These are phyloP conservation scores for Parathielavia appendiculata DNA, from an alignment of 495 filamentous ascomycete genomes.

Conservation along the genomic window DNA sequence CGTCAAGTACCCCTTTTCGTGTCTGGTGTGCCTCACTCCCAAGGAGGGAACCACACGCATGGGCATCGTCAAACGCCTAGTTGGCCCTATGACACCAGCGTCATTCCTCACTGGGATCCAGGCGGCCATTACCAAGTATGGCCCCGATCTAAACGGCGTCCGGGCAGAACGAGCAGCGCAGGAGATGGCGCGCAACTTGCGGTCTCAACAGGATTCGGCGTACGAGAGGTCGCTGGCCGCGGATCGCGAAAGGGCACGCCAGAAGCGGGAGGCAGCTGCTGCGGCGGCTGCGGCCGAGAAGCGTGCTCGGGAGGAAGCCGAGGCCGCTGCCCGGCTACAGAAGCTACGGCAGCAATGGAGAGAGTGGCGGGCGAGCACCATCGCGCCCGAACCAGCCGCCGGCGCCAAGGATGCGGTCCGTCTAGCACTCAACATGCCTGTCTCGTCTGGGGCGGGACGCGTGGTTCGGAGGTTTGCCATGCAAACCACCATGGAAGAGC, in stretches of 20 bases:
- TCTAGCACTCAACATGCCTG: slow-evolving; percentile 72
- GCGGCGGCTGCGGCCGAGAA: slow-evolving; percentile 55
- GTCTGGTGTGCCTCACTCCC: slow-evolving; percentile 77
- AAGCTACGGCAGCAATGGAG: slow-evolving; percentile 66
- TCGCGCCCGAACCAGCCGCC: slow-evolving; percentile 62
- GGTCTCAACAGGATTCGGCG: slow-evolving; percentile 80
- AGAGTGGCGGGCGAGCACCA: slow-evolving; percentile 65
- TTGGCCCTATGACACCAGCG: slow-evolving; percentile 59
- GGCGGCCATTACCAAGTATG: slow-evolving; percentile 62
- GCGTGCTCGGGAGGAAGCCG: slow-evolving; percentile 53
- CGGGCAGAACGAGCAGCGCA: slow-evolving; percentile 68
- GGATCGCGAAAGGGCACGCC: slow-evolving; percentile 75
- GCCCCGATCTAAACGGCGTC: slow-evolving; percentile 60
- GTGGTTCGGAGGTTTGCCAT: slow-evolving; percentile 68
- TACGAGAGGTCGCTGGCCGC: slow-evolving; percentile 87
- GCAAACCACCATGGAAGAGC: slow-evolving; percentile 67
- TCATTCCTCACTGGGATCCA: slow-evolving; percentile 69
- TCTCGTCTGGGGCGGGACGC: slow-evolving; percentile 54
- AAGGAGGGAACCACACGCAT: slow-evolving; percentile 74
- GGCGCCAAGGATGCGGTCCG: slow-evolving; percentile 66
- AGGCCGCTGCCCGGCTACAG: slow-evolving; percentile 54
- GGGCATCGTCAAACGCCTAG: slow-evolving; percentile 72
- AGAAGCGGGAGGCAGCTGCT: slow-evolving; percentile 68
- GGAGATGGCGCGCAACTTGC: slow-evolving; percentile 67
- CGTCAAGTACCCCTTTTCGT: slow-evolving; percentile 86